Base-by-base conservation (phyloP, 225 moss, liverwort and hornwort species). In the Marchantia polymorpha region DNA sequence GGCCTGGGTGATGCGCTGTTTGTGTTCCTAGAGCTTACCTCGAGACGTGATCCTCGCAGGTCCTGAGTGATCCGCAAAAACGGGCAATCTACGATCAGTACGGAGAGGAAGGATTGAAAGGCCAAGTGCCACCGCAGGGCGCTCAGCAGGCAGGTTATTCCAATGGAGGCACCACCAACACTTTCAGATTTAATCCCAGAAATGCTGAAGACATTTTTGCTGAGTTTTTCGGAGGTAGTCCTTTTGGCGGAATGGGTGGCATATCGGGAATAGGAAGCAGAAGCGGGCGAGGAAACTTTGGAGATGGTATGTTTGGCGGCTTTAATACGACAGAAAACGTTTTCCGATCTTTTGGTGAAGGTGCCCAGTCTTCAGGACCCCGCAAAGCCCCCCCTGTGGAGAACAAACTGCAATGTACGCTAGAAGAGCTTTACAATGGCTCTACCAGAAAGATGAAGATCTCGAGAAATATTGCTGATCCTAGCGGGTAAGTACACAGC, bases 371-470 rank as follows among this genome's bases (percentile, higher is more conserved):
- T 46, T 88, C 88, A 12, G 94, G 92, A 81, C 94, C 93, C 64
- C 93, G 97, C 7, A 99, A 99, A 76, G 94, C 97, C 58, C 86
- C 93, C 1, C 84, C 94, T 0, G 97, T 99, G 69, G 97, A 99
- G 83, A 99, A 99, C 51, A 99, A 99, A 78, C 91, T 99, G 63
- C 83, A 93, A 85, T 99, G 97, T 87, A 94, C 85, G 82, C 75
- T 99, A 80, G 97, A 99, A 65, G 97, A 99, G 87, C 92, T 99
- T 11, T 93, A 99, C 78, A 91, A 89, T 74, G 97, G 97, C 52
- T 92, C 92, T 9, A 99, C 94, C n/a, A 82, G 97, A 15, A 99
- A 99, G 91, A 99, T 99, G 97, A 99, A 99, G 90, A 99, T 99
- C 76, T 99, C 97, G 23, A 92, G 97, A 84, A 99, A 91, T 84